Base-by-base conservation (phyloP, 768 basidiomycete genomes). In the Suillus subluteus region DNA sequence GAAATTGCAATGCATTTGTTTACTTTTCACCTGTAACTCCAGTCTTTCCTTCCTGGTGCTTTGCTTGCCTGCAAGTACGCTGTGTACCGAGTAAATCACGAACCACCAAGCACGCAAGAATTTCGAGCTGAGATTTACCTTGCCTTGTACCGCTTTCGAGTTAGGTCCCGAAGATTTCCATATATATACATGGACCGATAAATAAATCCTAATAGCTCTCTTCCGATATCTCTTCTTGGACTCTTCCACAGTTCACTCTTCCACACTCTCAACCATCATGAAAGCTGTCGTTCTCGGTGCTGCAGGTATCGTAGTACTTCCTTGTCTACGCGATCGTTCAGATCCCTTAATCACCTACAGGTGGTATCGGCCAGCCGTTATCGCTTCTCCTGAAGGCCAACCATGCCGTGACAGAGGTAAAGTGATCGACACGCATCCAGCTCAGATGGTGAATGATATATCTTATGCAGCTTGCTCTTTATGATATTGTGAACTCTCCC, bases 221-320 rank as follows among this genome's bases (percentile, higher is more conserved):
- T 61, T 43, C 18, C 40, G 59, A 61, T 61, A 61, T 61, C 41
- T 43, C 59, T 50, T 15, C 58, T 58, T 56, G 65, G 62, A 61
- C 30, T 32, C 38, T n/a, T 64, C 43, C 44, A 21, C 54, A 23
- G 55, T 56, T 52, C 58, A 35, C 15, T 48, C 37, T 23, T 62
- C 62, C 67, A 62, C 55, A 30, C 16, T 64, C 21, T 73, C 56
- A 62, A 37, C 67, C 72, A 76, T 73, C 76, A 78, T 77, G 32
- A 95, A 96, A 81, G 94, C 88, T 83, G 95, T 94, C 76, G 95
- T 99, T 71, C 96, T 99, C 77, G 96, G 96, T 79, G 96, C 96
- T 82, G 91, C 94, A 79, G 95, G 94, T 94, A 72, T 63, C 5
- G 80, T 73, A 4, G 69, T 16, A 11, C 18, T 18, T 32, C 44